Evolutionary conservation across 768 basidiomycete genomes (phyloP), one percentile per base, ranked within the genome.

Genomic region (Naganishia onofrii): DNA sequence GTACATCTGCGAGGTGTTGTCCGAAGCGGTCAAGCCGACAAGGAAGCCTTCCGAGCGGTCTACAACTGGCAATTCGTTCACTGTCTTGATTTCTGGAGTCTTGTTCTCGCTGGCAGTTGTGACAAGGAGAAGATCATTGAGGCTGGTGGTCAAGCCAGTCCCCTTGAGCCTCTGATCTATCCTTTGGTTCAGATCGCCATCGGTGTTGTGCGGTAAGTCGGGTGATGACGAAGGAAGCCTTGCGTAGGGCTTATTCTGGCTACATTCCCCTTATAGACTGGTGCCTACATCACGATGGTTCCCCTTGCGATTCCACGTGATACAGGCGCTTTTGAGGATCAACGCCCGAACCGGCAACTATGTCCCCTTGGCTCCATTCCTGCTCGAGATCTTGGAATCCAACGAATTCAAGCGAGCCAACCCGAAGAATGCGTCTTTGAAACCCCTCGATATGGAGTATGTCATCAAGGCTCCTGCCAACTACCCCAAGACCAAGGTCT

Each of bases 41-140:
- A 92, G 89, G 93, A 98, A 74, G 88, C 92, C 10, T 94, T 90
- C 82, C 89, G 89, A 80, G 89, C 90, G 75, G 95, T 99, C 26
- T 96, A 99, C 82, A 99, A 97, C 82, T 99, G 96, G 96, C 96
- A 97, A 82, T 97, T 89, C 74, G 90, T 89, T 2, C 96, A 99
- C 79, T 91, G 88, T 70, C 84, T 99, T 73, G 96, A 99, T 83
- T 98, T 98, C 76, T 99, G 96, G 96, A 86, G 87, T 48, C 85
- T 91, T 51, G 92, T 97, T 12, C 85, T 99, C 12, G 89, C 88
- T 26, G 85, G 88, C 53, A 89, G 92, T 19, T 94, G 91, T 76
- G 87, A 88, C 76, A 82, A 83, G 32, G 83, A 88, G 75, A 82
- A 84, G 2, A 84, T 87, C 70, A 77, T 80, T 17, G 85, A 84